Evolutionary conservation across 495 filamentous ascomycete species (phyloP).

Genomic region (Hypoxylon fuscum): DNA sequence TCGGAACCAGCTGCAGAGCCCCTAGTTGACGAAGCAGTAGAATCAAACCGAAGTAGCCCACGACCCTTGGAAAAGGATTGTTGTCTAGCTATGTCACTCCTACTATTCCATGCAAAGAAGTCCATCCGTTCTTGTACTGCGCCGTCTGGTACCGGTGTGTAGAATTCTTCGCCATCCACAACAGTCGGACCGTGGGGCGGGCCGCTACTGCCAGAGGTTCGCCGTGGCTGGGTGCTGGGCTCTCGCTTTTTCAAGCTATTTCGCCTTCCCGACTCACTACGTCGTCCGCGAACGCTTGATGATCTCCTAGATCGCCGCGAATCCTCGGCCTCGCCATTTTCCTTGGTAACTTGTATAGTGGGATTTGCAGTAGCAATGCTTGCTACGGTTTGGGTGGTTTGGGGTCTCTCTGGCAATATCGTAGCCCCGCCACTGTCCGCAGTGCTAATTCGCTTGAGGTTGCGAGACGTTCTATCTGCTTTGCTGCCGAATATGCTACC

Average conservation of each 20-base stretch:
- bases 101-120: slow-evolving; percentile 47
- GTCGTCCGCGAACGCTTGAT: slow-evolving; percentile 44
- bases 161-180: slow-evolving; percentile 51
- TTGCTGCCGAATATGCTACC: slow-evolving; percentile 76
- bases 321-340: slow-evolving; percentile 47
- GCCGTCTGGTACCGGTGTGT: slow-evolving; percentile 48
- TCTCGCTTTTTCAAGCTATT: slow-evolving; percentile 58
- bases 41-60: slow-evolving; percentile 45
- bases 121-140: slow-evolving; percentile 40
- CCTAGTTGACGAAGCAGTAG: slow-evolving; percentile 37
- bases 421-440: slow-evolving; percentile 42
- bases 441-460: slow-evolving; percentile 41
- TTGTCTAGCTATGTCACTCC: slow-evolving; percentile 36
- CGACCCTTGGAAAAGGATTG: slow-evolving; percentile 44
- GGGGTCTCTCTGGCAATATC: slow-evolving; percentile 48
- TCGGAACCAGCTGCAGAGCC: slow-evolving; percentile 35
- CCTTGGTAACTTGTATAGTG: slow-evolving; percentile 50
- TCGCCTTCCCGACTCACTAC: slow-evolving; percentile 53
- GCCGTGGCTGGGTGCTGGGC: slow-evolving; percentile 50
- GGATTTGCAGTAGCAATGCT: slow-evolving; percentile 43
- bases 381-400: slow-evolving; percentile 54
- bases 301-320: slow-evolving; percentile 47
- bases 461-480: slow-evolving; percentile 50
- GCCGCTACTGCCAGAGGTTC: slow-evolving; percentile 45
- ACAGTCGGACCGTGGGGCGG: slow-evolving; percentile 42